phyloP scores from a whole-genome alignment of 345 rosid species.

The Eucalyptus curtisii region DNA sequence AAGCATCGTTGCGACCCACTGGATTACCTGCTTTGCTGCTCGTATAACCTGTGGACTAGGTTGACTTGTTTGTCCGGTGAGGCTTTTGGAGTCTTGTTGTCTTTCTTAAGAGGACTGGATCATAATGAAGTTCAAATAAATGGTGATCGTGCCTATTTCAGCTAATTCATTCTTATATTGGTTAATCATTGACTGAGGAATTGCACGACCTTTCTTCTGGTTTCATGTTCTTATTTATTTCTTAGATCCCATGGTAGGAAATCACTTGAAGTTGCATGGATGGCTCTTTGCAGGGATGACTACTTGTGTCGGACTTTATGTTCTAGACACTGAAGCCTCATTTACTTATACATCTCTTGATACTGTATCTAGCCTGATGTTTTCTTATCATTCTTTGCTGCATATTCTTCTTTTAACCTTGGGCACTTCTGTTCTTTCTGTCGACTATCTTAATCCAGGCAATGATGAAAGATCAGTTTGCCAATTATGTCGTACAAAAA shows the following conservation, averaged over 20 bases:
- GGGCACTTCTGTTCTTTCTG: background rate
- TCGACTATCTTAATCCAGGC: slow-evolving; percentile 19
- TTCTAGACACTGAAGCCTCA: background rate
- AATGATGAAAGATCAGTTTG: slow-evolving; percentile 92
- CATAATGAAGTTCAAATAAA: background rate
- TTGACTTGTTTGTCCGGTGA: background rate
- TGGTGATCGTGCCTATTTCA: background rate
- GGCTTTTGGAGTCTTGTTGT: background rate
- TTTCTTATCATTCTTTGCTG: background rate
- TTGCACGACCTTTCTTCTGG: background rate
- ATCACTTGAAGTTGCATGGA: background rate
- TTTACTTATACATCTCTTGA: background rate
- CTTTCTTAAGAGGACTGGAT: background rate
- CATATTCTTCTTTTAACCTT: background rate
- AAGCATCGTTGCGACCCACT: background rate
- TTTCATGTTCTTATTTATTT: background rate
- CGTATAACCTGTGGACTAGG: background rate
- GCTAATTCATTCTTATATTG: background rate
- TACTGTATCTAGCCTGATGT: background rate
- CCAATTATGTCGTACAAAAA: slow-evolving; percentile 81
- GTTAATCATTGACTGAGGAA: background rate
- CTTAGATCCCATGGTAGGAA: background rate
- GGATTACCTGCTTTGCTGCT: background rate
- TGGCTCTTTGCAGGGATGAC: background rate
- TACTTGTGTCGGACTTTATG: background rate